Base-by-base conservation (phyloP, 768 basidiomycete species). In the Termitomyces sp. region DNA sequence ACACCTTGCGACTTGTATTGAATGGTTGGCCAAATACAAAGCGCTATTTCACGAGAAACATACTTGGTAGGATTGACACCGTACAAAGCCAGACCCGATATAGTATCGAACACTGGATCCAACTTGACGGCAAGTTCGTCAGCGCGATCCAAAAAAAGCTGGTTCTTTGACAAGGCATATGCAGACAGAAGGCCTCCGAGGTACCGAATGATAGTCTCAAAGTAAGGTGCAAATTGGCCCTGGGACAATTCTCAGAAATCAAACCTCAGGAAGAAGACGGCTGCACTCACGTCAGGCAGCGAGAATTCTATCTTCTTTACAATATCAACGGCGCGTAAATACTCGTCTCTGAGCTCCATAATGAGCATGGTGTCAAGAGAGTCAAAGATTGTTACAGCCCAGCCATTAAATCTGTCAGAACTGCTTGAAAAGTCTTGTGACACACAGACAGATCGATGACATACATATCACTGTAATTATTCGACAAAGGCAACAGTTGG, bases 201-300 rank as follows among this genome's bases (percentile, higher is more conserved):
- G 62, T 95, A 89, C 32, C 94, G 83, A 57, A 97, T 97, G 41
- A 88, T 82, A 0, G 92, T 95, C 73, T 95, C 90, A 57, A 90
- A 91, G 66, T 85, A 88, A 1, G 85, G 84, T 0, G 66, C 72
- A 59, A 67, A 69, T 60, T 68, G 61, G 54, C 47, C 50, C 73
- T 69, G 41, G 15, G 38, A 44, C 17, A 26, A 45, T 32, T 34
- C 41, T 60, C 41, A 47, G 59, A 34, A 22, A 5, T 38, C 8
- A 24, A 43, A 11, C 14, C 22, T 37, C 32, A 10, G 5, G 42
- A 30, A 26, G 9, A 26, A 12, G 2, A 47, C 9, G 37, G 47
- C 41, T 12, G 17, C 17, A 65, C 71, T 43, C 64, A 82, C 83
- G 43, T 70, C 50, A 6, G 75, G 64, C 12, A 79, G 65, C 14